A percentile compares a stretch with the other conserved stretches of the same genome.
Evolutionary conservation across 768 basidiomycete species (phyloP).

Genomic region (Agrocybe pediades): DNA sequence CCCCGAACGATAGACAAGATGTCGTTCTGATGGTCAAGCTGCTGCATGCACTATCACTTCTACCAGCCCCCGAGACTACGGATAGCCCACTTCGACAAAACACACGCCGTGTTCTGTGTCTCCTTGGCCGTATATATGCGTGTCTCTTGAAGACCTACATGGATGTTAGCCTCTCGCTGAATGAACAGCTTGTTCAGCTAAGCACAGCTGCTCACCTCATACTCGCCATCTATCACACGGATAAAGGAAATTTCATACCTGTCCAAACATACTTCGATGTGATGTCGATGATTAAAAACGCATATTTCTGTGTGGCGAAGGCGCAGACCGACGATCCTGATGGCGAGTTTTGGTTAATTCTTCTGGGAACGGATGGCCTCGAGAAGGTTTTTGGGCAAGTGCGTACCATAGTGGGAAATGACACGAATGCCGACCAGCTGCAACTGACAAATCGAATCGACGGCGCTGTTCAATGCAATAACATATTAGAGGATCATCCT

Average conservation of each 20-base stretch:
- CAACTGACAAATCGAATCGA: conserved; percentile 12
- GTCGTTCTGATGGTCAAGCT: conserved; percentile 21
- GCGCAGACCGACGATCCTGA: conserved; percentile 24
- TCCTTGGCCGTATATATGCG: conserved; percentile 19
- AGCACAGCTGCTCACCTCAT: conserved; percentile 28
- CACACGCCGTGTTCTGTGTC: conserved; percentile 18
- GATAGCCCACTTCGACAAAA: background rate
- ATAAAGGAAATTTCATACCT: conserved; percentile 24
- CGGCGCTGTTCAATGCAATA: conserved; percentile 12
- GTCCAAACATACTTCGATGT: conserved; percentile 27
- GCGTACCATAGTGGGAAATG: conserved; percentile 9
- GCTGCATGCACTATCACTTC: conserved; percentile 15
- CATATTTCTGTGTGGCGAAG: conserved; percentile 33
- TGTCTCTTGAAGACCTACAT: conserved; percentile 25
- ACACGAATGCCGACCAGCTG: conserved; percentile 11
- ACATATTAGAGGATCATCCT: conserved; percentile 16
- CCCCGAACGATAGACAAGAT: conserved; percentile 29
- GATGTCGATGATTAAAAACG: conserved; percentile 35
- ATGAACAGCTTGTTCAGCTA: conserved; percentile 27
- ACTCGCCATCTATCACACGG: conserved; percentile 5
- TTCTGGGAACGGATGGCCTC: conserved; percentile 29
- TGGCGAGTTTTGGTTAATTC: conserved; percentile 26
- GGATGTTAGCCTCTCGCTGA: conserved; percentile 19
- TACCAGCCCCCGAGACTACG: background rate
- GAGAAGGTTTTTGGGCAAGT: conserved; percentile 24